Base-by-base conservation (phyloP, 352 stramenopile genomes). In the Pythium plurisporium region DNA sequence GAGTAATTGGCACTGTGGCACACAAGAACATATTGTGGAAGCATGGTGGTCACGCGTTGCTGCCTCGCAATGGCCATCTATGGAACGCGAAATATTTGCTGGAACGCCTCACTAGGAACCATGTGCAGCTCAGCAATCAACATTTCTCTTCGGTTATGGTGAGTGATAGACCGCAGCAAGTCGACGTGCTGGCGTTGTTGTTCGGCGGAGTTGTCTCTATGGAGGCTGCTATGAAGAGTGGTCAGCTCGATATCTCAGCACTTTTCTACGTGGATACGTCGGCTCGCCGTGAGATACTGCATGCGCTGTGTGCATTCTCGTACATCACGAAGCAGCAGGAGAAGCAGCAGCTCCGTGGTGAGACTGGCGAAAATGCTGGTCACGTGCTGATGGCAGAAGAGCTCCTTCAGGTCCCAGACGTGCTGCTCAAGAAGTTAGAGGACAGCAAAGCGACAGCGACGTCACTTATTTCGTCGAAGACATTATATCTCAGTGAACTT, bases 11-110 rank as follows among this genome's bases (percentile, higher is more conserved):
- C 3, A 87, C 80, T 25, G 51, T 63, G 2, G 65, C 75, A 4
- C 72, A 71, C 43, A 94, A 91, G 53, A 79, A 96, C 56, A 78
- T 86, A 19, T 68, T 99, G 14, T 98, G 94, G 91, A 98, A 98
- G 60, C 86, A 80, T 48, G 92, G 92, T 48, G 90, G 91, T 1
- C 89, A 97, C 43, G 77, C 78, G 6, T 58, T 92, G 17, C 60
- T 92, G n/a, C 82, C 80, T 38, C 84, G 73, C 23, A 89, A 43
- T 54, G 49, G 44, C 17, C 62, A 84, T 2, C 62, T 92, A 10
- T 92, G 82, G 82, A 82, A 86, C 37, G 80, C 82, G 22, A 76
- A 82, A n/a, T 76, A 77, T 46, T 40, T 92, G 51, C 57, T 92
- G 1, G 76, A 86, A n/a, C 68, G 73, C 8, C 41, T 92, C 22